phyloP scores from a whole-genome alignment of 192 early-diverging fungal species.

The Dispira parvispora region DNA sequence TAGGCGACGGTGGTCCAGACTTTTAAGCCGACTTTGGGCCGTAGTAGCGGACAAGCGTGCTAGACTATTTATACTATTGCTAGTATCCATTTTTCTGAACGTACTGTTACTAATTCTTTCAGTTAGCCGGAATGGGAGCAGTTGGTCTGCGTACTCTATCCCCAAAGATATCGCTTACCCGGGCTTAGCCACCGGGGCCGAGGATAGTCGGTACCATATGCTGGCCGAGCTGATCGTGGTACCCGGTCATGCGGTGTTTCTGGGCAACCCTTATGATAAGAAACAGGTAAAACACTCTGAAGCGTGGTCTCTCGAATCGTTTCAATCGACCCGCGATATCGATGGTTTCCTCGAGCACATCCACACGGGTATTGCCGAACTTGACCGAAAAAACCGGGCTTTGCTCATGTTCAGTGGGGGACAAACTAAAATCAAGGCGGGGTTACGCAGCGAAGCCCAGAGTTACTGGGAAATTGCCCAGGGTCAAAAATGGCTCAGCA shows the following conservation, averaged over 20 bases:
- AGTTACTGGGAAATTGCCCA: slow-evolving; percentile 31
- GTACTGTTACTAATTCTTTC: too few species aligned
- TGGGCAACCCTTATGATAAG: slow-evolving; percentile 15
- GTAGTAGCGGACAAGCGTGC: too few species aligned
- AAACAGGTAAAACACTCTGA: slow-evolving; percentile 21
- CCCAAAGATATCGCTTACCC: too few species aligned
- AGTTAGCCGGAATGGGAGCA: too few species aligned
- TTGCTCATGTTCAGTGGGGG: slow-evolving; percentile 30
- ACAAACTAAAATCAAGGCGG: slow-evolving; percentile 21
- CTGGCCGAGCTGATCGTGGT: slow-evolving; percentile 29
- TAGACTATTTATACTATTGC: too few species aligned
- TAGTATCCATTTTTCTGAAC: too few species aligned
- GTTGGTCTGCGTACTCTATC: too few species aligned
- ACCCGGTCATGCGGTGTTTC: slow-evolving; percentile 26
- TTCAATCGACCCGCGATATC: slow-evolving; percentile 22
- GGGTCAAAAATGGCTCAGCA: slow-evolving; percentile 23
- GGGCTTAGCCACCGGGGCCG: neutral
- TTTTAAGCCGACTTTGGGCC: too few species aligned
- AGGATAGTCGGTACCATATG: slow-evolving; percentile 11
- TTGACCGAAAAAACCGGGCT: slow-evolving; percentile 20
- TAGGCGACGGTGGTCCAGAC: too few species aligned
- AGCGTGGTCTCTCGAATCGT: slow-evolving; percentile 22
- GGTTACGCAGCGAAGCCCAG: slow-evolving; percentile 26
- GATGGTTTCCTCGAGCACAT: slow-evolving; percentile 28
- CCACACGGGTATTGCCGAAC: slow-evolving; percentile 21